Evolutionary conservation across 176 grass and related monocot species (phyloP), one percentile per base, ranked within the genome.

Genomic region (Elymus sibiricus): DNA sequence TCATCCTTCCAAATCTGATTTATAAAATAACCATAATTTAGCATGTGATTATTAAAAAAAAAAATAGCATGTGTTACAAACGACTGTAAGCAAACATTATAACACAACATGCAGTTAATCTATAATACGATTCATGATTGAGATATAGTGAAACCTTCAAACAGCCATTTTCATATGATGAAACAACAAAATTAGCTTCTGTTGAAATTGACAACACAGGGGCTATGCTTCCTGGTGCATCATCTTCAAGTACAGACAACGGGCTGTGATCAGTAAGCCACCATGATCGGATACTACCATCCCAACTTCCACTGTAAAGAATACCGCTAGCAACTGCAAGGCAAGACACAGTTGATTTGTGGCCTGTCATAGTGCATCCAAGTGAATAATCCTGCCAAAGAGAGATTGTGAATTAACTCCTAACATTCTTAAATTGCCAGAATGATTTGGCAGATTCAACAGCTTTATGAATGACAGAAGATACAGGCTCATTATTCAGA

Each of bases 221-320:
- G 60, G 94, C 84, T 32, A 87, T 82, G 80, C 80, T 90, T 88
- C 88, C 90, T 63, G 82, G 70, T 89, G 21, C 32, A 79, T 92
- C 81, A 89, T 96, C 84, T 82, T 91, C 90, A 77, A 98, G 77
- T 79, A 96, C 70, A 75, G 88, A 92, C 81, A 98, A 32, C 32
- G 93, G 90, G 56, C 92, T 96, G 87, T 98, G 92, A 83, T 96
- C 92, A 80, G 81, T 95, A 35, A 98, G 88, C 94, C 97, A 98
- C 97, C 97, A 98, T 39, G 91, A 88, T 78, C 97, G 83, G 27
- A 96, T 84, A 32, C 90, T 93, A 87, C 94, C 94, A 88, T 98
- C 97, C 97, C 97, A 95, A 89, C 92, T 96, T 86, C 97, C 94
- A 88, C 94, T 94, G 49, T 94, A 98, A 78, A 95, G 94, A 84